Evolutionary conservation across 495 filamentous ascomycete species (phyloP).

Genomic region (Tuber aestivum): DNA sequence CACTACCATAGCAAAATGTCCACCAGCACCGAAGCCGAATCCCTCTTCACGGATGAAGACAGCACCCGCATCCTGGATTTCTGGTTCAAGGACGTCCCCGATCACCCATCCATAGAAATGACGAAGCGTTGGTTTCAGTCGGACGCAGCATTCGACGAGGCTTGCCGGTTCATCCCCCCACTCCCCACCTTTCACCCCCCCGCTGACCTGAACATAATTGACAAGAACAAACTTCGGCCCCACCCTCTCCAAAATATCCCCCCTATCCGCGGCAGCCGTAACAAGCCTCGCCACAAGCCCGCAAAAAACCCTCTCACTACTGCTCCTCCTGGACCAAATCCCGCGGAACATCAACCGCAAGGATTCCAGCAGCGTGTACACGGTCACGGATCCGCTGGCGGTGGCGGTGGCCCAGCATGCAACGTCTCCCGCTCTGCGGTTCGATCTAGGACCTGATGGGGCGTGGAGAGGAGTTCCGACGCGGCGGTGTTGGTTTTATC

Average conservation of each 20-base stretch:
- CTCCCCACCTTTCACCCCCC: neutral
- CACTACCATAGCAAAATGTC: neutral
- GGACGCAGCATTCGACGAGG: slow-evolving; percentile 14
- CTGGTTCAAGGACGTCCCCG: slow-evolving; percentile 12
- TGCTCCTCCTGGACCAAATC: slow-evolving; percentile 50
- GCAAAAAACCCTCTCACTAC: slow-evolving; percentile 43
- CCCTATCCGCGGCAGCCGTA: slow-evolving; percentile 5
- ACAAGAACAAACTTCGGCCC: slow-evolving; percentile 20
- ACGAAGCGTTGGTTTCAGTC: slow-evolving; percentile 11
- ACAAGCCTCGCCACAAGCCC: slow-evolving; percentile 25
- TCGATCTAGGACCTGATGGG: slow-evolving; percentile 22
- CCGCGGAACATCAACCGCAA: slow-evolving; percentile 49
- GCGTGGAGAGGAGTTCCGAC: slow-evolving; percentile 12
- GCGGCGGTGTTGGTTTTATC: slow-evolving; percentile 45
- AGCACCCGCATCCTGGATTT: slow-evolving; percentile 20
- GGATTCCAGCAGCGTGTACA: slow-evolving; percentile 44
- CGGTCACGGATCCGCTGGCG: slow-evolving; percentile 49
- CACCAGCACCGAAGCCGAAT: neutral
- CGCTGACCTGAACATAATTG: neutral
- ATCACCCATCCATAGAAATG: slow-evolving; percentile 7
- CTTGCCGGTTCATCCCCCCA: slow-evolving; percentile 21
- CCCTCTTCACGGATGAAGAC: slow-evolving; percentile 26
- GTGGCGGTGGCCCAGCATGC: slow-evolving; percentile 32
- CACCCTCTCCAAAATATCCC: slow-evolving; percentile 18
- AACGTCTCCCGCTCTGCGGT: slow-evolving; percentile 7